A percentile compares a stretch with the other conserved stretches of the same genome.
Evolutionary conservation across 768 basidiomycete genomes (phyloP).

Genomic region (Kwoniella shandongensis): DNA sequence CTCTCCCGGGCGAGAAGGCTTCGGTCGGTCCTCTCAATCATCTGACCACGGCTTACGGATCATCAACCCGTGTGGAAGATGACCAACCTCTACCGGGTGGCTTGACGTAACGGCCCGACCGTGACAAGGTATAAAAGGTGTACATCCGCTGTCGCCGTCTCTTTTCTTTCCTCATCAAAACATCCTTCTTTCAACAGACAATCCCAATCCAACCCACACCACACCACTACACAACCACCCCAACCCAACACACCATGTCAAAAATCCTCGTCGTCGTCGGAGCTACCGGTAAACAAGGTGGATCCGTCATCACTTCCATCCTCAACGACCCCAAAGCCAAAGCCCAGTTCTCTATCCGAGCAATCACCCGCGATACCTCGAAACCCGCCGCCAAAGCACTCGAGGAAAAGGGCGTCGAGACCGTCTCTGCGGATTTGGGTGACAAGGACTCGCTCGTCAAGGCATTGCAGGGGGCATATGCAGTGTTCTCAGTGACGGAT

Average conservation of each 20-base stretch:
- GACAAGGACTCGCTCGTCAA: conserved; percentile 24
- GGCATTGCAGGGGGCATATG: conserved; percentile 38
- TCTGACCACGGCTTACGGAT: too few relatives aligned
- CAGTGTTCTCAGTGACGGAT: conserved; percentile 37
- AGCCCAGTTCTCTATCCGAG: conserved; percentile 29
- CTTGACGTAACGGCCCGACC: too few relatives aligned
- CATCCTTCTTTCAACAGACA: too few relatives aligned
- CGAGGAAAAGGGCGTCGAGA: conserved; percentile 33
- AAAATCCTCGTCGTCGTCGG: conserved; percentile 42
- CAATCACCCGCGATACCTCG: conserved; percentile 40
- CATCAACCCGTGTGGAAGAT: too few relatives aligned
- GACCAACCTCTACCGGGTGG: too few relatives aligned
- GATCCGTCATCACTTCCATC: conserved; percentile 36
- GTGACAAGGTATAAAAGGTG: too few relatives aligned
- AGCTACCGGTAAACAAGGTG: conserved; percentile 48
- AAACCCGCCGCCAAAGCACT: conserved; percentile 30
- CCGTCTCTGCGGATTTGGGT: conserved; percentile 36
- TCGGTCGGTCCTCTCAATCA: too few relatives aligned
- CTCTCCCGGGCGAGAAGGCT: too few relatives aligned
- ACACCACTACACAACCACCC: too few relatives aligned
- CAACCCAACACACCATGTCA: conserved; percentile 23
- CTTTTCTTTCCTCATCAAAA: too few relatives aligned
- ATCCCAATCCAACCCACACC: too few relatives aligned
- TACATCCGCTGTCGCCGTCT: too few relatives aligned
- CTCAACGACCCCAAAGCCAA: conserved; percentile 21